A percentile compares a stretch with the other conserved stretches of the same genome.
Evolutionary conservation across 805 yeast genomes (phyloP).

Genomic region (Wickerhamiella qilinensis): DNA sequence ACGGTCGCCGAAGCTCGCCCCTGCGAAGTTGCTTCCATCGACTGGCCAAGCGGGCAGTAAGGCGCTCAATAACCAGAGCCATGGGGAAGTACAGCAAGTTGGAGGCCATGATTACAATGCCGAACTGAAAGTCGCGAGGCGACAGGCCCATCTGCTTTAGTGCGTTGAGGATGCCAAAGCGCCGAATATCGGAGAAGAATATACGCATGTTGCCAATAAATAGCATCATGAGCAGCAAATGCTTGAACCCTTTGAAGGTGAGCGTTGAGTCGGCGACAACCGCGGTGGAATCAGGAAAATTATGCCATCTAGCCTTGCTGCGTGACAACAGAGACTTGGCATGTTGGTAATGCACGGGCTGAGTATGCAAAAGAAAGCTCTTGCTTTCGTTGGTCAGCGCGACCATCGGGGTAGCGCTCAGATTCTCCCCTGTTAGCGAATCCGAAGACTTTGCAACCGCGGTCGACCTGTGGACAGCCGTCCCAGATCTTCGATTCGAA

Average conservation of each 20-base stretch:
- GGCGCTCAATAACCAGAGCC: conserved; percentile 23
- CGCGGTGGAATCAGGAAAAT: not conserved
- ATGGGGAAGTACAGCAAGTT: conserved; percentile 24
- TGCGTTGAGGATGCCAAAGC: conserved; percentile 23
- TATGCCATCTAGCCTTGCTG: not conserved
- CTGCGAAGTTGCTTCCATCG: not conserved
- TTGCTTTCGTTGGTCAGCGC: not conserved
- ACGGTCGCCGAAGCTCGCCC: not conserved
- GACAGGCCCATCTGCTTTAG: conserved; percentile 20
- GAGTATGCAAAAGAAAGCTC: conserved; percentile 6
- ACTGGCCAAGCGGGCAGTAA: conserved; percentile 13
- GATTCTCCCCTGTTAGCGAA: too few relatives aligned
- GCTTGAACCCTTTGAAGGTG: conserved; percentile 24
- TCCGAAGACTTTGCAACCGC: too few relatives aligned
- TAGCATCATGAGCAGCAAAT: conserved; percentile 25
- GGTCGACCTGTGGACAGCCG: too few relatives aligned
- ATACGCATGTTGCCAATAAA: conserved; percentile 26
- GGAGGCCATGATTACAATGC: conserved; percentile 15
- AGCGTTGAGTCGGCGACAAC: conserved; percentile 7
- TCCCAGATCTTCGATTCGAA: too few relatives aligned
- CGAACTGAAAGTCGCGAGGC: conserved; percentile 18
- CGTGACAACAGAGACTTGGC: conserved; percentile 13
- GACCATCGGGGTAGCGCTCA: too few relatives aligned
- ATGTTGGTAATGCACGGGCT: conserved; percentile 11
- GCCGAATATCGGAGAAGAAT: conserved; percentile 23